Evolutionary conservation across 768 basidiomycete species (phyloP).

Genomic region (Suillus placidus): DNA sequence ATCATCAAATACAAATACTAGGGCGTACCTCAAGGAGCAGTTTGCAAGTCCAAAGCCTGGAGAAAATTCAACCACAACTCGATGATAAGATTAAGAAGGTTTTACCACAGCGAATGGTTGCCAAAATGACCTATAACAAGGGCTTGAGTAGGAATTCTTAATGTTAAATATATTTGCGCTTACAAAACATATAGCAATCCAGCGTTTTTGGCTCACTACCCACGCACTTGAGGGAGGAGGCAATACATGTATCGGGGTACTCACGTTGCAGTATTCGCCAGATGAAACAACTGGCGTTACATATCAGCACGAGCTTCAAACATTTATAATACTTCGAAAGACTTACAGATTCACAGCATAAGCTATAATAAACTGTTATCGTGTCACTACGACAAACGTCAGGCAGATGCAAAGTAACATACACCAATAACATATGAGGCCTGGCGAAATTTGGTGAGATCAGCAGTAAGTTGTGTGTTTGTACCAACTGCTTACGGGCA

Average conservation of each 20-base stretch:
- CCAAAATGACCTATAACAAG: constrained; percentile 10
- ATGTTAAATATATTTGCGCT: not conserved
- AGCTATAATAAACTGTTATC: constrained; percentile 7
- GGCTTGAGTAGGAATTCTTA: not conserved
- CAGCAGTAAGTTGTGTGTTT: not conserved
- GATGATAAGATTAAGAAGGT: not conserved
- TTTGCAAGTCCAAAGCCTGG: constrained; percentile 17
- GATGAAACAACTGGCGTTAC: constrained; percentile 17
- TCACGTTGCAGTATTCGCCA: constrained; percentile 25
- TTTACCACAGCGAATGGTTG: constrained; percentile 16
- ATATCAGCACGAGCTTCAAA: not conserved
- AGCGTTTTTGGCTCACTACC: constrained; percentile 16
- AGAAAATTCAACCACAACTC: not conserved
- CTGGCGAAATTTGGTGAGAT: constrained; percentile 6
- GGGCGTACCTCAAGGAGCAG: constrained; percentile 4
- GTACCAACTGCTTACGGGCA: constrained; percentile 8
- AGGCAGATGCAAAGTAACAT: constrained; percentile 1
- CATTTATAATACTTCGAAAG: not conserved
- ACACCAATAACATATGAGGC: constrained; percentile 16
- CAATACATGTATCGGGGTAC: not conserved
- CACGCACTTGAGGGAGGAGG: not conserved
- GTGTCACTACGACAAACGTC: not conserved
- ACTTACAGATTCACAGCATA: constrained; percentile 12
- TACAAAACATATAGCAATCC: constrained; percentile 19
- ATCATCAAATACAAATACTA: too few relatives aligned